Base-by-base conservation (phyloP, 495 filamentous ascomycete species). In the Neurospora cerealis region DNA sequence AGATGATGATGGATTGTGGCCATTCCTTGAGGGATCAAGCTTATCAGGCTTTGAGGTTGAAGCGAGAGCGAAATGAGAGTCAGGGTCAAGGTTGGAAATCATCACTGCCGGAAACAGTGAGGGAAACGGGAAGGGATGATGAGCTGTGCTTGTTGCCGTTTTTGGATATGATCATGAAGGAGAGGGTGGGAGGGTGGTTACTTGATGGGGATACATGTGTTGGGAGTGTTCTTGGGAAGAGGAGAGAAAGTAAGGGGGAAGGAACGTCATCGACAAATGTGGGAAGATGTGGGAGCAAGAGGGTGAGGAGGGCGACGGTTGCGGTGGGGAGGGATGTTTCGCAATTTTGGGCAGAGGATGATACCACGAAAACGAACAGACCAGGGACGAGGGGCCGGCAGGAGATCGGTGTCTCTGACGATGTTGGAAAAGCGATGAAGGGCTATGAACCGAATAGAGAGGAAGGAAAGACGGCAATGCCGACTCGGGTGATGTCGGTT, bases 1-100 rank as follows among this genome's bases (percentile, higher is more conserved):
- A 79, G 7, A 77, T 81, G 77, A 72, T 81, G 44, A 69, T 83
- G 17, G 72, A 62, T 8, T 78, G 79, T 54, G 83, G 83, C 9
- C 69, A 39, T 11, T n/a, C 77, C 6, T 73, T 83, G 73, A 76
- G 71, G 69, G 71, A 78, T 9, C 34, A 44, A 8, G 13, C 38
- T 21, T 41, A 5, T 28, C 13, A 15, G 34, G 8, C 13, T 32
- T 19, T n/a, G 46, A 7, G 7, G n/a, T 19, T 9, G 32, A 5
- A 70, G 72, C 54, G 32, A 54, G 9, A 17, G n/a, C 19, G n/a
- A 46, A 15, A 15, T 38, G 37, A 41, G 5, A 15, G 5, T 19
- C 40, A 21, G n/a, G 37, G 24, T 17, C 2, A 3, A 36, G 28
- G 41, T 46, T 3, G 4, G 10, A n/a, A 54, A 54, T 21, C 46